Base-by-base conservation (phyloP, 2,329 filamentous ascomycete species). In the Talaromyces sp. region DNA sequence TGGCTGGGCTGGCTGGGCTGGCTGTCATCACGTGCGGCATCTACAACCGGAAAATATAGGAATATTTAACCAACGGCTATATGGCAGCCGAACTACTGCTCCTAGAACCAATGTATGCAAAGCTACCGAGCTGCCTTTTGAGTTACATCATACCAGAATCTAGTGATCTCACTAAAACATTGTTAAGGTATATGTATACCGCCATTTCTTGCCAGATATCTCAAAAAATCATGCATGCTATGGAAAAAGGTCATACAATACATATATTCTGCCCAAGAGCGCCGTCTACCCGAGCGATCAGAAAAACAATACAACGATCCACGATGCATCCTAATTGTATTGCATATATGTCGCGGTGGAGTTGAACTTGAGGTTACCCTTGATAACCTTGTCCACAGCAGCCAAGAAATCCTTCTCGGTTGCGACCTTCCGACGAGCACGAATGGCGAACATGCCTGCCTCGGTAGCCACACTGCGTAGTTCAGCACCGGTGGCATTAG, bases 301-400 rank as follows among this genome's bases (percentile, higher is more conserved):
- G 68, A 69, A 67, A 67, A 69, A 56, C 41, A 68, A 64, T 64
- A 70, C 65, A 64, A 49, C 61, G 49, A 62, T 60, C 11, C 43
- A 61, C 19, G 24, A 19, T 13, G 66, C 65, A 66, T 59, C 27
- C 60, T 96, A 98, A 81, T 99, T 99, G 86, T 99, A 99, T 83
- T 98, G 95, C 87, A 95, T 95, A 83, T 99, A 99, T 68, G 91
- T 93, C 59, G 95, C 94, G 66, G 95, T 99, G 66, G 91, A 96
- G 87, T 97, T 98, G 86, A 99, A 99, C 87, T 99, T 99, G 78
- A 97, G 84, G 81, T 98, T 97, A 73, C 91, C 93, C 87, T 97
- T 97, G 84, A 98, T 98, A 69, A 99, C 95, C 88, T 99, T 99
- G 85, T 99, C 95, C 67, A 99, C 95, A 2, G 95, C 94, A 65